These are phyloP conservation scores for Aeminium ludgeri DNA, from an alignment of 495 filamentous ascomycete genomes.

Conservation along the genomic window DNA sequence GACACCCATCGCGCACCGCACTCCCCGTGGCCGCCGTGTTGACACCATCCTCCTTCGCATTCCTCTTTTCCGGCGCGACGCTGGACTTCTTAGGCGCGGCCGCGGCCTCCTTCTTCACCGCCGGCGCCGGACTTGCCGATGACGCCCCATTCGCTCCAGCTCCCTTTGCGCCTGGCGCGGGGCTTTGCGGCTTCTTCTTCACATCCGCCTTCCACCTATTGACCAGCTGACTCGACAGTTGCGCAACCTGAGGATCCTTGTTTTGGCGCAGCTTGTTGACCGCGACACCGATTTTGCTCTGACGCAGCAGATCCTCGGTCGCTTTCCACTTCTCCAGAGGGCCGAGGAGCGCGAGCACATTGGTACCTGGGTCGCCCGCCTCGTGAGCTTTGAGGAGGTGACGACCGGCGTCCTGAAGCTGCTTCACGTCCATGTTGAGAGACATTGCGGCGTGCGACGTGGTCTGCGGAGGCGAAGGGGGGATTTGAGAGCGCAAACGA, in stretches of 20 bases:
- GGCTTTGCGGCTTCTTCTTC: constrained; percentile 23
- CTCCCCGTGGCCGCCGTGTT: constrained; percentile 54
- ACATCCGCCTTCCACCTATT: constrained; percentile 75
- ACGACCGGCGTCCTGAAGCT: constrained; percentile 55
- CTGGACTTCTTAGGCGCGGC: constrained; percentile 35
- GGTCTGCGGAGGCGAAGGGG: no score
- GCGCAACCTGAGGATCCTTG: constrained; percentile 57
- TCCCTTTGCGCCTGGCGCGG: constrained; percentile 22
- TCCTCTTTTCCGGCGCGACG: constrained; percentile 62
- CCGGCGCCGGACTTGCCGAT: constrained; percentile 20
- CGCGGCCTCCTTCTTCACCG: constrained; percentile 12
- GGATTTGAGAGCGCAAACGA: no score
- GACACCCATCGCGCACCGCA: constrained; percentile 55
- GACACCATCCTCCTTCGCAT: constrained; percentile 62
- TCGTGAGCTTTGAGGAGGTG: constrained; percentile 60
- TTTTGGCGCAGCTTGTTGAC: constrained; percentile 70
- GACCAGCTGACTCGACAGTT: constrained; percentile 63
- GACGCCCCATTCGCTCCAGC: neutral
- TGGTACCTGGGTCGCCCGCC: constrained; percentile 45
- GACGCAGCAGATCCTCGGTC: constrained; percentile 73
- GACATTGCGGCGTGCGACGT: no score
- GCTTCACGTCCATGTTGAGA: constrained; percentile 56
- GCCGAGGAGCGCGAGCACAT: constrained; percentile 52
- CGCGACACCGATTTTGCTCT: constrained; percentile 78
- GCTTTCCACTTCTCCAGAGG: constrained; percentile 63